These are phyloP conservation scores for Cordyceps militaris DNA, from an alignment of 2,329 filamentous ascomycete species.

Conservation along the genomic window DNA sequence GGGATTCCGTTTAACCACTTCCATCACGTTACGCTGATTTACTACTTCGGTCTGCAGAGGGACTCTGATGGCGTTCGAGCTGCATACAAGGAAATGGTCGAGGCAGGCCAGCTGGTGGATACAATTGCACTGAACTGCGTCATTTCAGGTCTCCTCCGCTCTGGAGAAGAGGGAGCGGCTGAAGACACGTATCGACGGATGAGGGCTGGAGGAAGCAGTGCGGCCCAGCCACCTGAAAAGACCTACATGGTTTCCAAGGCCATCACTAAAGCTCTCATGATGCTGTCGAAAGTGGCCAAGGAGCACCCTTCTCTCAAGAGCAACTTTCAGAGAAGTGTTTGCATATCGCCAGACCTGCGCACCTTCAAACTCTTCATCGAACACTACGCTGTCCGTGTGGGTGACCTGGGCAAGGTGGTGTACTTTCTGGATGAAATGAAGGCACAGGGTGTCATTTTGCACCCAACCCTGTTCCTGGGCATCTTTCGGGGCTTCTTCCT, in stretches of 20 bases:
- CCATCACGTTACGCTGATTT: slow-evolving; percentile 75
- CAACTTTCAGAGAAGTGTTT: slow-evolving; percentile 52
- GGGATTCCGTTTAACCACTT: slow-evolving; percentile 66
- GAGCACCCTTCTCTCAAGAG: slow-evolving; percentile 47
- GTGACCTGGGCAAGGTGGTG: slow-evolving; percentile 64
- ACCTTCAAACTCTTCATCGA: slow-evolving; percentile 77
- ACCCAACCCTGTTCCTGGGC: slow-evolving; percentile 70
- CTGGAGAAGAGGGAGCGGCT: slow-evolving; percentile 69
- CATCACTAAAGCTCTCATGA: slow-evolving; percentile 49
- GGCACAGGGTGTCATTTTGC: slow-evolving; percentile 56
- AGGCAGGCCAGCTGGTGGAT: slow-evolving; percentile 80
- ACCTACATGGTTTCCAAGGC: slow-evolving; percentile 41
- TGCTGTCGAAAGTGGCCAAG: slow-evolving; percentile 49
- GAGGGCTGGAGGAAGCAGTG: slow-evolving; percentile 52
- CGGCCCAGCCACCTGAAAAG: slow-evolving; percentile 33
- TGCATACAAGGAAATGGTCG: slow-evolving; percentile 77
- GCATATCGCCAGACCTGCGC: slow-evolving; percentile 64
- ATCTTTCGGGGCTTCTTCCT: slow-evolving; percentile 75
- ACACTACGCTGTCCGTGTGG: slow-evolving; percentile 61
- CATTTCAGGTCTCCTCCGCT: slow-evolving; percentile 68
- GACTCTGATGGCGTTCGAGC: slow-evolving; percentile 68
- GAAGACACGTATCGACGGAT: slow-evolving; percentile 78
- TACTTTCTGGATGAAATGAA: slow-evolving; percentile 77
- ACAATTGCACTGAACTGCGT: slow-evolving; percentile 81
- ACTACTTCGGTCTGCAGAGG: slow-evolving; percentile 69